These are phyloP conservation scores for Letharia lupina DNA, from an alignment of 495 filamentous ascomycete species.

Conservation along the genomic window DNA sequence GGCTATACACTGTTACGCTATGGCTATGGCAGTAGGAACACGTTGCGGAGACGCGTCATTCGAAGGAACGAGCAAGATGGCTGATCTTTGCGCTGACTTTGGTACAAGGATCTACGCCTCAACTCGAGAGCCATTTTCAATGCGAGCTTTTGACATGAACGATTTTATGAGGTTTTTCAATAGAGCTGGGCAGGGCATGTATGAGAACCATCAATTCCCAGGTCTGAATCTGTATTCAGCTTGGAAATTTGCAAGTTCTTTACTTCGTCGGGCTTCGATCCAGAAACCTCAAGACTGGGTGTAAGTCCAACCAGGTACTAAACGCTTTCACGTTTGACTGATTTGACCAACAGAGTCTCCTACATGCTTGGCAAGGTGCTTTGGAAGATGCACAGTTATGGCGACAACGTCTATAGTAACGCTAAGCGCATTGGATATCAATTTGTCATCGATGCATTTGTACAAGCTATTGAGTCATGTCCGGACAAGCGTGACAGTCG, in stretches of 20 bases:
- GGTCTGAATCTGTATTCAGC: conserved; percentile 67
- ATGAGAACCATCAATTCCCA: conserved; percentile 60
- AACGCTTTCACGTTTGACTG: background rate
- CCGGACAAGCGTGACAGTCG: conserved; percentile 70
- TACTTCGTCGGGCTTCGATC: conserved; percentile 68
- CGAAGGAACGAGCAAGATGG: conserved; percentile 57
- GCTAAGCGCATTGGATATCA: conserved; percentile 43
- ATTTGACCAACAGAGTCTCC: conserved; percentile 30
- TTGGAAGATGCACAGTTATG: conserved; percentile 81
- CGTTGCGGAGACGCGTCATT: conserved; percentile 51
- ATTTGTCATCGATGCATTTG: conserved; percentile 58
- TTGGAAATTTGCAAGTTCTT: conserved; percentile 73
- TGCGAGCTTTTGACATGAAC: conserved; percentile 68
- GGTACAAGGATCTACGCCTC: conserved; percentile 84
- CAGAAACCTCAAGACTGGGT: conserved; percentile 79
- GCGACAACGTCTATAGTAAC: conserved; percentile 41
- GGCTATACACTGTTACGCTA: conserved; percentile 87
- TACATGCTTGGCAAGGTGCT: conserved; percentile 92
- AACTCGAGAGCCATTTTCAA: conserved; percentile 83
- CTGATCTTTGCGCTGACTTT: conserved; percentile 84
- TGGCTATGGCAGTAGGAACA: conserved; percentile 71
- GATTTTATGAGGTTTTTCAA: conserved; percentile 71
- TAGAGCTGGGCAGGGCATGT: conserved; percentile 57
- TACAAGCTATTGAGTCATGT: conserved; percentile 66
- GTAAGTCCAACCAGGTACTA: conserved; percentile 39